Percentiles rank a stretch among this genome's conserved stretches.
Conservation (phyloP, 495 filamentous ascomycete species). For the Neurospora tetrasperma region DNA sequence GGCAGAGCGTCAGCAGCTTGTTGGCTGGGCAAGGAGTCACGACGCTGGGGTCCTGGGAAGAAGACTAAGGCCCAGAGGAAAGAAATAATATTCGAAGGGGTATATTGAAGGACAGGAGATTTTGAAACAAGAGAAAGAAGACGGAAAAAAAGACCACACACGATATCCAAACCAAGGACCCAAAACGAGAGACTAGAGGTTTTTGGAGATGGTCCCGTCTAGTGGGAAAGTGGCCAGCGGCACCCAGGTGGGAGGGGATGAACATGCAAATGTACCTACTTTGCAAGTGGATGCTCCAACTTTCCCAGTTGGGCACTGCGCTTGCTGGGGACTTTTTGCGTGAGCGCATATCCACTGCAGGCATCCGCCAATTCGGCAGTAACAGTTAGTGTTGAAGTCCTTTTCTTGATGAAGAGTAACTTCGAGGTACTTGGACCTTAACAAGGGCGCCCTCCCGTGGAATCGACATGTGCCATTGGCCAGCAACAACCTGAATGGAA, state of each 20-base stretch:
- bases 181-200: neutral
- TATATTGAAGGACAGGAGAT: neutral
- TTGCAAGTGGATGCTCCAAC: neutral
- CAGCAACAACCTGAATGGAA: neutral
- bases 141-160: neutral
- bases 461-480: neutral
- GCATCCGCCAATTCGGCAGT: neutral
- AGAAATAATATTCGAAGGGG: neutral
- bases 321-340: neutral
- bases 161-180: neutral
- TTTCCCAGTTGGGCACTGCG: neutral
- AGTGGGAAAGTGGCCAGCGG: neutral
- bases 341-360: neutral
- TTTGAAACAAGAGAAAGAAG: neutral
- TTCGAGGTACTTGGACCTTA: neutral
- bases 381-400: neutral
- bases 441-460: neutral
- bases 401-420: neutral
- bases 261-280: neutral
- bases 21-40: neutral
- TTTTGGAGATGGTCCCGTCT: neutral
- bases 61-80: neutral
- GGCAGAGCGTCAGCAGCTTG: slow-evolving; percentile 10
- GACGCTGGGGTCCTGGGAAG: neutral
- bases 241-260: neutral